Conservation (phyloP, 2,329 filamentous ascomycete species). For the Colletotrichum tropicale region DNA sequence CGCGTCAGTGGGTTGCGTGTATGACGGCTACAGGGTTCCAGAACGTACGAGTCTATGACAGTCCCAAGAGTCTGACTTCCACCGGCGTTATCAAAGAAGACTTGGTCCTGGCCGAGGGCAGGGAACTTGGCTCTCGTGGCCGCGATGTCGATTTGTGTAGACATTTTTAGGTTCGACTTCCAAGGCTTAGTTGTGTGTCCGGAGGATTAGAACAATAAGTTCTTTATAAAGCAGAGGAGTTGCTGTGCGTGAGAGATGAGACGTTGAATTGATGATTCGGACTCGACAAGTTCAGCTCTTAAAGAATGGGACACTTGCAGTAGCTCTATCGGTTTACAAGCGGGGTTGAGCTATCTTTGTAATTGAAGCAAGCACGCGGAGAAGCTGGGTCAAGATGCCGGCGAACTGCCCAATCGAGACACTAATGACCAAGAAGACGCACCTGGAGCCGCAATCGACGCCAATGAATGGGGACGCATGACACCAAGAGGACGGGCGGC, state of each 20-base stretch:
- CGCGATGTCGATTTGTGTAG: slow-evolving; percentile 46
- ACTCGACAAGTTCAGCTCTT: background rate
- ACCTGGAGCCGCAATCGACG: background rate
- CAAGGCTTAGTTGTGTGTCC: background rate
- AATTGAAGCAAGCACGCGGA: background rate
- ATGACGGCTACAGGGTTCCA: background rate
- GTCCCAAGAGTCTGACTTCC: slow-evolving; percentile 72
- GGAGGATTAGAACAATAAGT: background rate
- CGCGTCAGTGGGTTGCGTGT: background rate
- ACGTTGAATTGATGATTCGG: background rate
- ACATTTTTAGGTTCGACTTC: background rate
- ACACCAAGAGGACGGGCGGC: slow-evolving; percentile 1
- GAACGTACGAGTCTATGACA: slow-evolving; percentile 68
- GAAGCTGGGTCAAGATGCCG: background rate
- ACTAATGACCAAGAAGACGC: background rate
- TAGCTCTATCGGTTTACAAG: background rate
- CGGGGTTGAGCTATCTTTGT: background rate
- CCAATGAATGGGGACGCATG: slow-evolving; percentile 2
- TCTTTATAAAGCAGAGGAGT: background rate
- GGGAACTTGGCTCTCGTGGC: slow-evolving; percentile 68
- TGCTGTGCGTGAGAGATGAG: background rate
- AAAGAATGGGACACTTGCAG: background rate
- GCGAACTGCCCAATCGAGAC: slow-evolving; percentile 5
- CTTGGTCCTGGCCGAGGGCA: slow-evolving; percentile 67
- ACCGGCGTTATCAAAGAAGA: slow-evolving; percentile 81